Evolutionary conservation across 257 asterid genomes (phyloP).

Genomic region (Forsythia suspensa): DNA sequence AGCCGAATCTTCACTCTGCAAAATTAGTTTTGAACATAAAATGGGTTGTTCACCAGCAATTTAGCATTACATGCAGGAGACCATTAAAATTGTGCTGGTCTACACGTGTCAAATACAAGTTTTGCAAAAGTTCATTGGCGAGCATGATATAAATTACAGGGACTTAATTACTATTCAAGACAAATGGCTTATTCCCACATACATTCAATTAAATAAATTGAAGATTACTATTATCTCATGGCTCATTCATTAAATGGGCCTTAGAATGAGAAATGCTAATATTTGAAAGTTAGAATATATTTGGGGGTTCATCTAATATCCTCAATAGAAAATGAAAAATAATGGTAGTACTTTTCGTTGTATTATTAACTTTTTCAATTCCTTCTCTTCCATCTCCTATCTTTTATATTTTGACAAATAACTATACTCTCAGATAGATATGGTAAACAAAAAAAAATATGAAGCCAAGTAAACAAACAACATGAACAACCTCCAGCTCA

Average conservation of each 20-base stretch:
- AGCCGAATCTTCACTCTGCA: constrained; percentile 5
- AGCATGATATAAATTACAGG: background rate
- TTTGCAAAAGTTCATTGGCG: background rate
- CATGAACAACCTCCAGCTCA: background rate
- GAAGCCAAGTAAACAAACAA: background rate
- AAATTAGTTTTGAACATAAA: background rate
- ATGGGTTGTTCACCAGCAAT: constrained; percentile 5
- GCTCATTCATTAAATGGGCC: background rate
- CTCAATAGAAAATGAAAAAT: background rate
- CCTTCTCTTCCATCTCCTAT: background rate
- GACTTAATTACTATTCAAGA: background rate
- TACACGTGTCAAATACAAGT: constrained; percentile 1
- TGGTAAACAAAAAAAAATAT: too few relatives aligned
- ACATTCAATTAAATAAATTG: background rate
- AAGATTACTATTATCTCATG: background rate
- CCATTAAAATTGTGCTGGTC: background rate
- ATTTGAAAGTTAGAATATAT: background rate
- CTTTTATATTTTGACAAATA: background rate
- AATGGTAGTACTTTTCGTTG: background rate
- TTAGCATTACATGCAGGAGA: background rate
- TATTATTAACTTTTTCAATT: background rate
- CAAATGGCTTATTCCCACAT: background rate
- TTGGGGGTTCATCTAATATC: background rate
- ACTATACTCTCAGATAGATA: background rate
- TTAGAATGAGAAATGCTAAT: background rate